Base-by-base conservation (phyloP, 768 basidiomycete species). In the Collybia sp. region DNA sequence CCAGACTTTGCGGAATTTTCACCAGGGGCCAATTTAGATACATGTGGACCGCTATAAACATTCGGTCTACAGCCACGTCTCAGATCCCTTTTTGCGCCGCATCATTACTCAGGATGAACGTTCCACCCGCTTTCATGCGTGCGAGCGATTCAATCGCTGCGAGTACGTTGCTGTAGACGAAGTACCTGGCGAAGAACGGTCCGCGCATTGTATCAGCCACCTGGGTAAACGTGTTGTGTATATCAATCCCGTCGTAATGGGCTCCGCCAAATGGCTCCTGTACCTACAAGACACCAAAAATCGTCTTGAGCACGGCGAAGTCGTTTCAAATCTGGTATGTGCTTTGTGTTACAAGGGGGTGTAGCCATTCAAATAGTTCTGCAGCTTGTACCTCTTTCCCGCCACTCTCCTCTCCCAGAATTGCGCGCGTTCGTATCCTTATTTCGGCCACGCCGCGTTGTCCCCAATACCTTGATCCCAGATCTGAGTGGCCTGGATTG, bases 1-100 rank as follows among this genome's bases (percentile, higher is more conserved):
- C 30, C 44, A 5, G 12, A 1, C 12, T n/a, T 43, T 25, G 25
- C 25, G 25, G 9, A 38, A 40, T 6, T 34, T 30, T 12, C 20
- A 13, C 37, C 18, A 33, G 12, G 9, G 16, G 9, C 34, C 15
- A 25, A 40, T 17, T 3, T 50, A 90, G 88, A 85, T 98, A 48
- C 94, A 97, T 56, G 73, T 94, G 31, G 94, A 97, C 62, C 76
- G 88, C 31, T 96, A 97, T 70, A 96, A 97, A 59, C 58, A 82
- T 54, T 60, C 65, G 2, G 76, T 95, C 13, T 93, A 83, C 55
- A 66, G 73, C 0, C 69, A 69, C 48, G 50, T 70, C 2, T 72
- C 72, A 0, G 85, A 90, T 53, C 81, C 83, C 0, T 79, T 82
- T 55, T 67, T 92, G 36, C 69, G 71, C 12, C 55, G 66, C 0